A percentile compares a stretch with the other conserved stretches of the same genome.
These are phyloP conservation scores for Pharus latifolius DNA, from an alignment of 176 grass and related monocot genomes.

Conservation along the genomic window DNA sequence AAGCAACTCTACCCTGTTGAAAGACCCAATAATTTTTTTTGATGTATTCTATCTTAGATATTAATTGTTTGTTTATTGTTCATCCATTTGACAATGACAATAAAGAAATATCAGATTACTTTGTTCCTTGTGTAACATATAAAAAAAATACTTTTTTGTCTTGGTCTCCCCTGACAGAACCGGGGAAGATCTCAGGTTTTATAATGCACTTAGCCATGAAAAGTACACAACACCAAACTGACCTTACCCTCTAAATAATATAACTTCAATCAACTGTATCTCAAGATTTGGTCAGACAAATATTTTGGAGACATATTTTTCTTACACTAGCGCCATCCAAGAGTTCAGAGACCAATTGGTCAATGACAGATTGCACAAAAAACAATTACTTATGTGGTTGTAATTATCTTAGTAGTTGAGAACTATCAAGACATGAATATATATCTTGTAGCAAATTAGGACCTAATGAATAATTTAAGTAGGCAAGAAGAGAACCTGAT, in stretches of 20 bases:
- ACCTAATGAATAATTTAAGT: not conserved
- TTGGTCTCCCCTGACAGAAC: not conserved
- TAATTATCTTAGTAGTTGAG: not conserved
- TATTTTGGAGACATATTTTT: not conserved
- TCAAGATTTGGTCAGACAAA: constrained; percentile 1
- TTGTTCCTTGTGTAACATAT: not conserved
- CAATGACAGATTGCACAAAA: not conserved
- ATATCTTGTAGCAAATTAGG: not conserved
- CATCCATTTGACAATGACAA: not conserved
- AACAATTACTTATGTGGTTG: not conserved
- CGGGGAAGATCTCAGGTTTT: not conserved
- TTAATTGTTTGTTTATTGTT: too few relatives aligned
- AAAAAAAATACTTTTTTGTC: not conserved
- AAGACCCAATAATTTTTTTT: too few relatives aligned
- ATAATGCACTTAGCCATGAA: not conserved
- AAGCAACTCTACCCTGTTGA: too few relatives aligned
- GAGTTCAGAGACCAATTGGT: not conserved
- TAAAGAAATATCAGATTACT: not conserved
- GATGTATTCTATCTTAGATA: too few relatives aligned
- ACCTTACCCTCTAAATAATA: not conserved
- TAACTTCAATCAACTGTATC: not conserved
- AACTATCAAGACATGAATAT: not conserved
- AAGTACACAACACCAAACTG: not conserved
- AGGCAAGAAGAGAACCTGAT: not conserved
- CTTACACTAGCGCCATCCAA: not conserved